Conservation (phyloP, 306 rosid genomes). For the Cajanus cajan region DNA sequence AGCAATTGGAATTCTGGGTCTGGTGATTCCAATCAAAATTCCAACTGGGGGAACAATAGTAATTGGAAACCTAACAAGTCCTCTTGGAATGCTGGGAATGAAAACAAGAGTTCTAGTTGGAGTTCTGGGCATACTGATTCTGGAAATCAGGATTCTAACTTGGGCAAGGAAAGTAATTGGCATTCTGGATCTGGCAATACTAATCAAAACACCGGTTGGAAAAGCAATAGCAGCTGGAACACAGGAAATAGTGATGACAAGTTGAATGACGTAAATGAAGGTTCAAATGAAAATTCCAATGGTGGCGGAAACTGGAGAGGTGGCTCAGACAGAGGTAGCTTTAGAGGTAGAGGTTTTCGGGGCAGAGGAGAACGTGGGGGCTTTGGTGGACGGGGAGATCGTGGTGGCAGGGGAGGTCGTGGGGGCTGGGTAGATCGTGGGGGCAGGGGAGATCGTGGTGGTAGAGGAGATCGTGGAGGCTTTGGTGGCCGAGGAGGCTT, state of each 20-base stretch:
- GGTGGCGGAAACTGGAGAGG: conserved; percentile 57
- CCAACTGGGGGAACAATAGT: too few relatives aligned
- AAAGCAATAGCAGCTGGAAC: conserved; percentile 38
- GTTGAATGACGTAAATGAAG: conserved; percentile 15
- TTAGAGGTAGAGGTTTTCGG: conserved; percentile 53
- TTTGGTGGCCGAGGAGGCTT: conserved; percentile 19
- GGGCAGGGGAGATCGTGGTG: conserved; percentile 19
- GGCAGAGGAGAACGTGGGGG: conserved; percentile 54
- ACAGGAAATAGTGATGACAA: conserved; percentile 38
- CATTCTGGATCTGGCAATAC: conserved; percentile 40
- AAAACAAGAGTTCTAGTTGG: conserved; percentile 31
- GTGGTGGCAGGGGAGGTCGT: conserved; percentile 48
- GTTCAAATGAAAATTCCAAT: conserved; percentile 38
- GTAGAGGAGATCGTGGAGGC: neutral
- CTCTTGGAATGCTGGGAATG: conserved; percentile 30
- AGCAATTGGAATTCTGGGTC: conserved; percentile 9
- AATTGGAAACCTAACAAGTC: conserved; percentile 16
- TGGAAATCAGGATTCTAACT: conserved; percentile 35
- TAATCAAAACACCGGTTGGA: conserved; percentile 32
- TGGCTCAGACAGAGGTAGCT: conserved; percentile 53
- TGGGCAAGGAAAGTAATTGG: conserved; percentile 51
- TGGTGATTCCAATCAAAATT: too few relatives aligned
- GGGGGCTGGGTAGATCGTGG: conserved; percentile 39
- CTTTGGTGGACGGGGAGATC: conserved; percentile 48
- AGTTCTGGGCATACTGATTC: conserved; percentile 33